Base-by-base conservation (phyloP, 352 stramenopile species). In the Pythium pyrilobum region DNA sequence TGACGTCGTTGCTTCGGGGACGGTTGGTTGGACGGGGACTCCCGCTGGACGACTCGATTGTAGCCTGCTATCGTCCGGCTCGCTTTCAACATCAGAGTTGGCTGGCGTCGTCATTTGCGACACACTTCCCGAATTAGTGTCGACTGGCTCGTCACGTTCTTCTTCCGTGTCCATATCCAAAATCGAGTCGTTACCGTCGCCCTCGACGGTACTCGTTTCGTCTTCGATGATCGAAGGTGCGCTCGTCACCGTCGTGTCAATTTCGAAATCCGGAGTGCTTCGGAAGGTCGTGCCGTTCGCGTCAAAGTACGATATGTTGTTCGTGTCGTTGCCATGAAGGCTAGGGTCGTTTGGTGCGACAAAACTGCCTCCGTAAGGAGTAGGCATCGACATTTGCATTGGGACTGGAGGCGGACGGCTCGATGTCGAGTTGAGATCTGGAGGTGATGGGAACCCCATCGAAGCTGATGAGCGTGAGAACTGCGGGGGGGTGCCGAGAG, bases 101-200 rank as follows among this genome's bases (percentile, higher is more conserved):
- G 64, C 64, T 39, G 79, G 79, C 36, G 77, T 90, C 10, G 73
- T 90, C 53, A 79, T 52, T 59, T 90, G 79, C 16, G 79, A 90
- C 10, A 87, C 69, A 5, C 48, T 64, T 0, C 56, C 56, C 2
- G 79, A 84, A 8, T 66, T 69, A 11, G 67, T 76, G 28, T 72
- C 43, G n/a, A 13, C 37, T 43, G 12, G 5, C 37, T 56, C 44
- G 44, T 62, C 54, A 12, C 32, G 44, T n/a, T 66, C 77, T 10
- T 63, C 59, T 27, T 88, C 75, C 4, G 78, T 89, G 44, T 89
- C 75, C n/a, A 76, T 69, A 48, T 85, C 74, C 8, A 69, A 70
- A 37, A 83, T 56, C 2, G 51, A 67, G 2, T 53, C 59, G 31
- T 56, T 67, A 9, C 44, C 44, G 13, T 48, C 39, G 13, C 41